Percentiles rank a stretch among this genome's conserved stretches.
These are phyloP conservation scores for Cicer pinnatifidum DNA, from an alignment of 306 rosid genomes.

Conservation along the genomic window DNA sequence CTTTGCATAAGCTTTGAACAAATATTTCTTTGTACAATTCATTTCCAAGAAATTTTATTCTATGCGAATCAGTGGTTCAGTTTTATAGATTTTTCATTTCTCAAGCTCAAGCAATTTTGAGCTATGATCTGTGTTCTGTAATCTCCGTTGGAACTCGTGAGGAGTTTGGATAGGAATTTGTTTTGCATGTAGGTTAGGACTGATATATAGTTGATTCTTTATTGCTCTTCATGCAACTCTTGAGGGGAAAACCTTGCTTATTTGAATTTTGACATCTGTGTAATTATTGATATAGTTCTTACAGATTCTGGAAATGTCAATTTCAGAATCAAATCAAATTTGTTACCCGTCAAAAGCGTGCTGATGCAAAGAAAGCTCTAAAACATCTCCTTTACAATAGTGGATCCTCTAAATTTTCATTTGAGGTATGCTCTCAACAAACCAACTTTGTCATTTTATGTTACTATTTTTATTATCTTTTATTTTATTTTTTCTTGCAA, in stretches of 20 bases:
- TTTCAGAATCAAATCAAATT: conserved; percentile 67
- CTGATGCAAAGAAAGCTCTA: conserved; percentile 86
- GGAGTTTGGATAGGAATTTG: conserved; percentile 19
- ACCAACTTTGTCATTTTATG: conserved; percentile 34
- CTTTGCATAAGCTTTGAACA: too few relatives aligned
- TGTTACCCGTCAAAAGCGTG: conserved; percentile 75
- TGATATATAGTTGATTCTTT: neutral
- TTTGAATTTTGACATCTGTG: conserved; percentile 36
- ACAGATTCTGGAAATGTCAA: conserved; percentile 46
- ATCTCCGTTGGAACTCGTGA: conserved; percentile 2
- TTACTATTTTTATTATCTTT: conserved; percentile 15
- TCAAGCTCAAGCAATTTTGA: conserved; percentile 3
- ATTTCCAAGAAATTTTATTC: too few relatives aligned
- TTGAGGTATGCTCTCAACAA: conserved; percentile 52
- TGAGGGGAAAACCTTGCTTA: conserved; percentile 9
- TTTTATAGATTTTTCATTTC: conserved; percentile 37
- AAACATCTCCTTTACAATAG: conserved; percentile 69
- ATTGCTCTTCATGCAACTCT: conserved; percentile 9
- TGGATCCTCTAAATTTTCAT: conserved; percentile 59
- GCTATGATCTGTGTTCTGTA: neutral
- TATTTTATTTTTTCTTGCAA: conserved; percentile 30
- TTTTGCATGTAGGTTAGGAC: conserved; percentile 3
- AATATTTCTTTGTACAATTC: too few relatives aligned
- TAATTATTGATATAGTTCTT: conserved; percentile 27
- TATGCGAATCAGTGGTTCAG: neutral